phyloP scores from a whole-genome alignment of 805 yeast species.

The Sugiyamaella americana region DNA sequence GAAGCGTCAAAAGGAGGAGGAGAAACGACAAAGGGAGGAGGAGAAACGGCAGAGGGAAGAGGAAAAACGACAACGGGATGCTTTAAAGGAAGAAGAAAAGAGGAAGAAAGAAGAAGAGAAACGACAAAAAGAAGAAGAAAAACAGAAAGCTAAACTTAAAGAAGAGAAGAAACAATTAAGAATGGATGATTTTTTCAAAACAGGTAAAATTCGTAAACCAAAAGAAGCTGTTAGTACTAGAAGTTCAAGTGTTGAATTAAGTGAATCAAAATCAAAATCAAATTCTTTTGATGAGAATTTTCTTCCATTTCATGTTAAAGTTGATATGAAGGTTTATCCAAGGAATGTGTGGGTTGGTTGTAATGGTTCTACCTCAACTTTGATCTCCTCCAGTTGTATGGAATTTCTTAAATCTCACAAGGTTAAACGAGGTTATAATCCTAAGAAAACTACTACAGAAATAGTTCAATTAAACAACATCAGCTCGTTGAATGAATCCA shows the following conservation, averaged over 20 bases:
- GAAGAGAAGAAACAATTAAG: slow-evolving; percentile 23
- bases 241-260: slow-evolving; percentile 3
- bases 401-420: not conserved
- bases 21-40: slow-evolving; percentile 22
- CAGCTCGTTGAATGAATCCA: slow-evolving; percentile 18
- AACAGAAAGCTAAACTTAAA: slow-evolving; percentile 17
- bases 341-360: not conserved
- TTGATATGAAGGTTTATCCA: slow-evolving; percentile 17
- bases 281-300: slow-evolving; percentile 25
- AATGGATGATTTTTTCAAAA: slow-evolving; percentile 6
- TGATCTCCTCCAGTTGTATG: not conserved
- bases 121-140: slow-evolving; percentile 6
- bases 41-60: slow-evolving; percentile 13
- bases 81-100: slow-evolving; percentile 22
- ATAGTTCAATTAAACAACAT: slow-evolving; percentile 17
- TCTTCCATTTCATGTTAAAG: slow-evolving; percentile 31
- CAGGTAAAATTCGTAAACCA: not conserved
- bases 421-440: slow-evolving; percentile 18
- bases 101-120: slow-evolving; percentile 16
- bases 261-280: slow-evolving; percentile 1
- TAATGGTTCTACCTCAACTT: not conserved
- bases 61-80: slow-evolving; percentile 16
- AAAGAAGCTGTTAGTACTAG: slow-evolving; percentile 10
- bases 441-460: slow-evolving; percentile 19
- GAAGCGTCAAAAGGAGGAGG: slow-evolving; percentile 12